Evolutionary conservation across 2,329 filamentous ascomycete species (phyloP).

Genomic region (Hypoxylon sp.): DNA sequence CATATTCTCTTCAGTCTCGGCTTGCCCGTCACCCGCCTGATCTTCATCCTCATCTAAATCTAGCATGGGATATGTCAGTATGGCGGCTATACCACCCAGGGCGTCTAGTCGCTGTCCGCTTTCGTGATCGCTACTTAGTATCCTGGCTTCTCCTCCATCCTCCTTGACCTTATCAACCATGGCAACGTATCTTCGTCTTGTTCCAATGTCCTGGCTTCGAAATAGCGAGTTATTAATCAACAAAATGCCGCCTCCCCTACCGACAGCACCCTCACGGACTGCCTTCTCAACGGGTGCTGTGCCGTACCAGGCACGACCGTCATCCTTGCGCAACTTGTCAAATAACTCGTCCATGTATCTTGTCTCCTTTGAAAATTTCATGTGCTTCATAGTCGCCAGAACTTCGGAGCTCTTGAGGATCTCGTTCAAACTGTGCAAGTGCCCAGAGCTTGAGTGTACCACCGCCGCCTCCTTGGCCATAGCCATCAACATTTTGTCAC

Average conservation of each 20-base stretch:
- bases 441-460: constrained; percentile 87
- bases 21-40: constrained; percentile 57
- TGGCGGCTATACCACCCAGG: constrained; percentile 88
- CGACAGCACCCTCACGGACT: constrained; percentile 89
- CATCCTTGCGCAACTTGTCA: constrained; percentile 82
- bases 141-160: constrained; percentile 86
- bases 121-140: constrained; percentile 95
- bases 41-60: constrained; percentile 82
- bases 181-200: constrained; percentile 83
- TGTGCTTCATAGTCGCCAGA: constrained; percentile 82
- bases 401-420: constrained; percentile 87
- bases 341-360: constrained; percentile 88
- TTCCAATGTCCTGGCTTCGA: constrained; percentile 82
- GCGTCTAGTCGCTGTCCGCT: constrained; percentile 88
- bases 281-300: constrained; percentile 84
- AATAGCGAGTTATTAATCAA: constrained; percentile 92
- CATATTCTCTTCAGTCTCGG: constrained; percentile 45
- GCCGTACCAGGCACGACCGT: constrained; percentile 93
- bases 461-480: constrained; percentile 76
- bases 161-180: constrained; percentile 91
- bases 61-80: constrained; percentile 88
- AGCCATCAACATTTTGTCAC: constrained; percentile 77
- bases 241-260: constrained; percentile 85
- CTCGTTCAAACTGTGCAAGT: constrained; percentile 89
- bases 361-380: constrained; percentile 89